Evolutionary conservation across 371 early-diverging fungal species (phyloP), one percentile per base, ranked within the genome.

Genomic region (Smittium culicis): DNA sequence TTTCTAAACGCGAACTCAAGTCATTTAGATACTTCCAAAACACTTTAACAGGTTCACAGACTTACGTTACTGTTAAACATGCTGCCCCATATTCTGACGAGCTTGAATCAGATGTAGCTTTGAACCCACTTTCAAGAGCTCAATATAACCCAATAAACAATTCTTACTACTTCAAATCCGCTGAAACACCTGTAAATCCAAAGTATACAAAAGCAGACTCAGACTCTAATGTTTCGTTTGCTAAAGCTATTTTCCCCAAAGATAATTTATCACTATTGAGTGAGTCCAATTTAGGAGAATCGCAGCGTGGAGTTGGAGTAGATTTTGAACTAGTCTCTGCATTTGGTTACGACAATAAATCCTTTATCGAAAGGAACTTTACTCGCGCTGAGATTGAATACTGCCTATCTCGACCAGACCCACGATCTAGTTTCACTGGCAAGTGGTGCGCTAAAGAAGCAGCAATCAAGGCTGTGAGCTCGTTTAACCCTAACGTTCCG

Each of bases 391-490:
- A 95, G 77, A 84, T 86, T 62, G 80, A 75, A 14, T 94, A 96
- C 80, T 96, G 96, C 79, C 66, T 74, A 66, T 61, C 75, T 60
- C 80, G 83, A 1, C 88, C 92, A 25, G 86, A 87, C 73, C 85
- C 90, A 31, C 85, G 85, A 69, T 80, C 93, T 0, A 88, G 90
- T 77, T 93, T 90, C 73, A 89, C 95, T 35, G 95, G 95, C 57
- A 85, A 89, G 27, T 95, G 95, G 94, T 90, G 92, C 5, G 96
- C 96, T 67, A 96, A 96, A 83, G 96, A 96, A 78, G 89, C 96
- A 1, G 92, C 91, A 24, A 84, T 96, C 77, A 96, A 96, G 85
- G 94, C 96, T 2, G 85, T 96, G 45, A 84, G 35, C 1, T 45
- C 30, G 16, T 64, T 64, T 45, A 35, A 35, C 3, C n/a, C 34